These are phyloP conservation scores for Mucor saturninus DNA, from an alignment of 371 early-diverging fungal species.

Conservation along the genomic window DNA sequence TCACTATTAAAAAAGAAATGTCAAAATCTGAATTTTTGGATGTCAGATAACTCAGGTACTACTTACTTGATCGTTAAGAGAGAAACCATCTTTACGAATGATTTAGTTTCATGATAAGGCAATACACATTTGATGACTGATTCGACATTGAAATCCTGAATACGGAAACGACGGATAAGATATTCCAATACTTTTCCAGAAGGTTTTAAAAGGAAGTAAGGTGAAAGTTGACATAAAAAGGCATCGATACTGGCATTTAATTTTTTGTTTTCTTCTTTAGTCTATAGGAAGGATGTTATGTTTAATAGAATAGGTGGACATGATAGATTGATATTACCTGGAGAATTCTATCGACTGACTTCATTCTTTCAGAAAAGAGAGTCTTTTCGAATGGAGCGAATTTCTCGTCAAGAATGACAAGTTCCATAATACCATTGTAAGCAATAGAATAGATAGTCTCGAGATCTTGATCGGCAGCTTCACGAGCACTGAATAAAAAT, in stretches of 20 bases:
- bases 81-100: constrained; percentile 81
- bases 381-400: constrained; percentile 77
- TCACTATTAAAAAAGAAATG: constrained; percentile 37
- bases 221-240: constrained; percentile 80
- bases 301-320: too few relatives aligned
- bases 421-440: constrained; percentile 78
- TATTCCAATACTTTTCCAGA: constrained; percentile 92
- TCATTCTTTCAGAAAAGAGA: constrained; percentile 83
- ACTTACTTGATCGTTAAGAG: constrained; percentile 70
- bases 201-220: constrained; percentile 80
- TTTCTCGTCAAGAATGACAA: constrained; percentile 65
- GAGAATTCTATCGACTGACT: constrained; percentile 79
- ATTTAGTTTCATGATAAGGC: constrained; percentile 93
- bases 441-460: constrained; percentile 89
- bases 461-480: constrained; percentile 89
- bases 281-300: constrained; percentile 38
- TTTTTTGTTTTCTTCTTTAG: constrained; percentile 80
- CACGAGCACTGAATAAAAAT: constrained; percentile 79
- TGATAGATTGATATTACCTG: constrained; percentile 43
- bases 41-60: background rate
- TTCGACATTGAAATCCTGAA: constrained; percentile 87
- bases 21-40: background rate
- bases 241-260: constrained; percentile 76
- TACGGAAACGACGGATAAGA: constrained; percentile 89
- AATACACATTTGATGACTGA: constrained; percentile 76